Conservation (phyloP, 2,329 filamentous ascomycete species). For the Rhynchosporium graminicola region DNA sequence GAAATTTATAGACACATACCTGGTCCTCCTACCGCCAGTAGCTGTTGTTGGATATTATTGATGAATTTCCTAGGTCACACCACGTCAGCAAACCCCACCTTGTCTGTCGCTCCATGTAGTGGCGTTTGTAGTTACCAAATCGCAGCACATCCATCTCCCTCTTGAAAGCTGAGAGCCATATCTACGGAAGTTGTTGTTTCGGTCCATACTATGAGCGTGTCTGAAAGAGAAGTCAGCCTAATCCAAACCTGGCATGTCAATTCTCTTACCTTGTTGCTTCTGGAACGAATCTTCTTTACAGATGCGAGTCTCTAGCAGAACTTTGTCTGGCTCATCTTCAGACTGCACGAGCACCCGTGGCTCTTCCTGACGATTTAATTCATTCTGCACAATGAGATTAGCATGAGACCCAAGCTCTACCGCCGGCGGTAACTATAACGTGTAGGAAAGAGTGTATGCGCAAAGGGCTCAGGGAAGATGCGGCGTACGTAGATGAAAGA, state of each 20-base stretch:
- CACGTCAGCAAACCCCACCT: conserved; percentile 13
- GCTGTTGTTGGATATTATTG: conserved; percentile 76
- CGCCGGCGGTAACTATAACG: conserved; percentile 11
- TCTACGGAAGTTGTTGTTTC: conserved; percentile 81
- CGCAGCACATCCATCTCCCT: conserved; percentile 86
- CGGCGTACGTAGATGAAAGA: conserved; percentile 37
- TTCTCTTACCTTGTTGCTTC: conserved; percentile 83
- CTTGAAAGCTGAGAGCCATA: conserved; percentile 98
- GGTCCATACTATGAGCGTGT: conserved; percentile 98
- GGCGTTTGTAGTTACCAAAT: conserved; percentile 70
- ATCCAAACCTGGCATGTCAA: conserved; percentile 27
- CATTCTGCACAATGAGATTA: conserved; percentile 47
- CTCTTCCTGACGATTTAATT: conserved; percentile 68
- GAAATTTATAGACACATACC: conserved; percentile 50
- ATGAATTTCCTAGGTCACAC: conserved; percentile 76
- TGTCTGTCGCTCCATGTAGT: neutral
- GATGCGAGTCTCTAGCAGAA: conserved; percentile 86
- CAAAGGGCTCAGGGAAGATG: neutral
- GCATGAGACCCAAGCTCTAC: conserved; percentile 25
- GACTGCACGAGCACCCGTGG: conserved; percentile 88
- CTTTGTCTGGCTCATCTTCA: conserved; percentile 83
- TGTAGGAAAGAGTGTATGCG: conserved; percentile 7
- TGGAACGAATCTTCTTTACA: conserved; percentile 95
- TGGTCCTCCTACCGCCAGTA: conserved; percentile 62
- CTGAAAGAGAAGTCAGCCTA: conserved; percentile 49